These are phyloP conservation scores for Fragaria iinumae DNA, from an alignment of 306 rosid genomes.

Conservation along the genomic window DNA sequence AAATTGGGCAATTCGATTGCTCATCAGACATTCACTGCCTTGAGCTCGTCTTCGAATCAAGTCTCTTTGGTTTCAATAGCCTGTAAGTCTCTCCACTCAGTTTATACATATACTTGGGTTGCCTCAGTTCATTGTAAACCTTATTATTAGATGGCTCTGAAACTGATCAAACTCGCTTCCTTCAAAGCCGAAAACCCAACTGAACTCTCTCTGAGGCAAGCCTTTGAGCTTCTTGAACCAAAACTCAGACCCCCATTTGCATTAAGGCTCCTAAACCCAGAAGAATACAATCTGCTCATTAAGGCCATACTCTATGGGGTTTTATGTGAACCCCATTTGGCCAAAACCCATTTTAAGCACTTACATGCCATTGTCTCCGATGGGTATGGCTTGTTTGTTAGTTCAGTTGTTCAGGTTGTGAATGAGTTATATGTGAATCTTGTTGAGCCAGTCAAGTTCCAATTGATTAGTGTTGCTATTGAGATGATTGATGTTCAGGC, in stretches of 20 bases:
- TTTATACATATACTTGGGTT: too few relatives aligned
- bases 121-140: not conserved
- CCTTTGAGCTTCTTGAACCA: conserved; percentile 52
- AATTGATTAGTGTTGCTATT: conserved; percentile 51
- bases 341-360: conserved; percentile 70
- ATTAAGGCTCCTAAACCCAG: conserved; percentile 44
- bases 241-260: conserved; percentile 67
- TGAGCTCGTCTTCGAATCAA: too few relatives aligned
- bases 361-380: conserved; percentile 72
- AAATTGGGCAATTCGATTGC: too few relatives aligned
- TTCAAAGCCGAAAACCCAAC: conserved; percentile 53
- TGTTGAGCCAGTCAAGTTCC: conserved; percentile 40
- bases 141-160: conserved; percentile 28
- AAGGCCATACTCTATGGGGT: conserved; percentile 59
- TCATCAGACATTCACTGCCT: too few relatives aligned
- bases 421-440: conserved; percentile 57
- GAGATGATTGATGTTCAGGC: conserved; percentile 53
- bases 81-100: too few relatives aligned
- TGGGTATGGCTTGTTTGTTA: conserved; percentile 49
- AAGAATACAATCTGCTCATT: conserved; percentile 53
- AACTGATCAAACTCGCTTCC: conserved; percentile 30
- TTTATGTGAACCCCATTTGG: conserved; percentile 53
- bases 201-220: conserved; percentile 49
- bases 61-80: too few relatives aligned
- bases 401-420: conserved; percentile 40